Evolutionary conservation across 345 rosid species (phyloP), one percentile per base, ranked within the genome.

Genomic region (Salix viminalis): DNA sequence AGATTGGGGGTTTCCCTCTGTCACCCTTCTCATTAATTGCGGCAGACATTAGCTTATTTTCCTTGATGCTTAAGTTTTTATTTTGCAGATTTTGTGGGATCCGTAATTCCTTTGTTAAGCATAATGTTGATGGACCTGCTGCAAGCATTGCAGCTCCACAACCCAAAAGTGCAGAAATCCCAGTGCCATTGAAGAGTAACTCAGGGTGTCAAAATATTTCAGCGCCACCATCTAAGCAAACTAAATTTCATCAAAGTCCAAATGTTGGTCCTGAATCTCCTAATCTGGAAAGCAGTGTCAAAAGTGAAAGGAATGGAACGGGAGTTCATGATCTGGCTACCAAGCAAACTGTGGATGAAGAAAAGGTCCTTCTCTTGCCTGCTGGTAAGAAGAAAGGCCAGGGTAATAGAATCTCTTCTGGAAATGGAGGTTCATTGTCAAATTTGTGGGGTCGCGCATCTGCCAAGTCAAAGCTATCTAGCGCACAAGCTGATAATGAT

Each of bases 401-500:
- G 69, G 68, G 79, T 15, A 76, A 76, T 71, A 92, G 88, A 83
- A 86, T 77, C 76, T 52, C 85, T 65, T 52, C 83, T 62, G 90
- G 80, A 74, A 75, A 80, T 65, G 90, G 87, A 72, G 88, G 90
- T 79, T 89, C 89, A 42, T 82, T 93, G 65, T 84, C 88, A 76
- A 92, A 85, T 79, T 81, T 93, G 70, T 96, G 96, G 99, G 89
- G 85, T 32, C 89, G 84, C 82, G 97, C 95, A 66, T 81, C 92
- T 80, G 79, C 83, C 44, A 93, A 89, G 85, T 72, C 87, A 48
- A 91, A 90, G 83, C 79, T 80, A 48, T 41, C 73, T 74, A 54
- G 75, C 76, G 83, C 79, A 30, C 78, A 80, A 21, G 81, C 74
- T 66, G 83, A 76, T 65, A 75, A 79, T 56, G 79, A 72, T 16